Base-by-base conservation (phyloP, 2,329 filamentous ascomycete genomes). In the Fusarium siculi region DNA sequence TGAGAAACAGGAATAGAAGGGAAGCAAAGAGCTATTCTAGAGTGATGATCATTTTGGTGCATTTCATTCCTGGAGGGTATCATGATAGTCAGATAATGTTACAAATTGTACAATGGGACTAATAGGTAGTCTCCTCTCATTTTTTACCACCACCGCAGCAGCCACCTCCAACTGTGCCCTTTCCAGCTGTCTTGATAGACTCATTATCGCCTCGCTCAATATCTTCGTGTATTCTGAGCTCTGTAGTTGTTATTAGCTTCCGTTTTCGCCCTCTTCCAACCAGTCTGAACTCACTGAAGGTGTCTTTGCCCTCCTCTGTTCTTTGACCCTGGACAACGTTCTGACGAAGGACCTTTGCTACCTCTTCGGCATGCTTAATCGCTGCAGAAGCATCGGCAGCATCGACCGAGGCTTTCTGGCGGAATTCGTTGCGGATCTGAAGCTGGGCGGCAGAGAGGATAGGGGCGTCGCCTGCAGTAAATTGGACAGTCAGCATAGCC, bases 151-250 rank as follows among this genome's bases (percentile, higher is more conserved):
- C 82, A 18, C 81, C 80, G 30, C 71, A 73, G 71, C 71, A 73
- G 21, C 71, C 63, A 25, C 80, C 79, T 12, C 78, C 74, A n/a
- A 70, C 53, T n/a, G 65, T 66, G 43, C 78, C 79, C 4, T 70
- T 81, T 67, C 83, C 86, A 5, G 87, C 87, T 57, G 90, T 85
- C 83, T 95, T 97, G 78, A 98, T 90, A 39, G 92, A 93, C 76
- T 98, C 95, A 80, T 99, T 99, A 83, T 98, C 93, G 60, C 96
- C 95, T 74, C 94, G 88, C 82, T 99, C 96, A 36, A 93, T 99
- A 74, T 97, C 86, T 69, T 97, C 89, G 81, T 98, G 96, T 83
- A 99, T 98, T 57, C 92, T 89, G 64, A 98, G 84, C 80, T 93
- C 95, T 98, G 75, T 18, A 18, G n/a, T 50, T 32, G 5, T 42